Conservation (phyloP, 1,139 yeast genomes). For the Diutina rugosa region DNA sequence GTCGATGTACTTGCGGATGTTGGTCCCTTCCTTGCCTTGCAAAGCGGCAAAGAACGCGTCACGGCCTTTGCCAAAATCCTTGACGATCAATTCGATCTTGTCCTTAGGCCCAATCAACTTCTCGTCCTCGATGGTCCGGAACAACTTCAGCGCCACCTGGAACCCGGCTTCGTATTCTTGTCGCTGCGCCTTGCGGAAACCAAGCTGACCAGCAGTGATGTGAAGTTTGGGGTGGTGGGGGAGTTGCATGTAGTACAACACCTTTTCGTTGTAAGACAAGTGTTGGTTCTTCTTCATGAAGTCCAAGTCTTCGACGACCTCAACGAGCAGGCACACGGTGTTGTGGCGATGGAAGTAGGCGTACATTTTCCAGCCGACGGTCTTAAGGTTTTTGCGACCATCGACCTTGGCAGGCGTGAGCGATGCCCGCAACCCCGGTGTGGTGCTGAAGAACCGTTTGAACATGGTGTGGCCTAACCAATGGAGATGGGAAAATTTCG, state of each 20-base stretch:
- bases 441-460: constrained; percentile 57
- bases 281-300: constrained; percentile 43
- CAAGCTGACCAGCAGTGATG: constrained; percentile 60
- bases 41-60: constrained; percentile 77
- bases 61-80: constrained; percentile 82
- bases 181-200: constrained; percentile 68
- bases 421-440: constrained; percentile 38
- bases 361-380: constrained; percentile 57
- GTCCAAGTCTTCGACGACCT: constrained; percentile 54
- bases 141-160: constrained; percentile 68
- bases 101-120: constrained; percentile 37
- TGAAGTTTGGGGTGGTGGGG: constrained; percentile 65
- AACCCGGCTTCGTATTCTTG: constrained; percentile 93
- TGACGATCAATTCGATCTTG: constrained; percentile 59
- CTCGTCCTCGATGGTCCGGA: constrained; percentile 54
- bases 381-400: constrained; percentile 17
- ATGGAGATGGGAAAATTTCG: constrained; percentile 49
- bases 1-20: constrained; percentile 48
- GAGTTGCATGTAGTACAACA: constrained; percentile 64
- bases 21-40: constrained; percentile 78
- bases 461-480: constrained; percentile 68
- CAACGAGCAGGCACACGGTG: constrained; percentile 65
- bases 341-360: constrained; percentile 74
- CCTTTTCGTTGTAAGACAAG: constrained; percentile 58
- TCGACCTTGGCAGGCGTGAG: constrained; percentile 42